phyloP scores from a whole-genome alignment of 768 basidiomycete species.

The Hericium coralloides region DNA sequence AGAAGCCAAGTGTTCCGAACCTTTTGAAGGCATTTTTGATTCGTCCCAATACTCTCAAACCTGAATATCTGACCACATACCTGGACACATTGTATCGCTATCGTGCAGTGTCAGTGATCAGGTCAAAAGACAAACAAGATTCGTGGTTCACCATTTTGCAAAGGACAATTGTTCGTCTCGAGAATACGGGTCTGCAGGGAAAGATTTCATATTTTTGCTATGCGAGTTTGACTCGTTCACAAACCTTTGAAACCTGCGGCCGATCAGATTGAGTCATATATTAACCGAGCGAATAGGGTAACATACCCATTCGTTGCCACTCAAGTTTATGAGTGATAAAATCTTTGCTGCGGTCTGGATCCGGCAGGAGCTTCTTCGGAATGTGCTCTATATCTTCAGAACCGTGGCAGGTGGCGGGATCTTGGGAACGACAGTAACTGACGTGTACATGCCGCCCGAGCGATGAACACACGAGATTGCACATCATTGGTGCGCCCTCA shows the following conservation, averaged over 20 bases:
- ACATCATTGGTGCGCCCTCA: conserved; percentile 57
- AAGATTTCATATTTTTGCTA: background rate
- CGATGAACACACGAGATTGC: conserved; percentile 44
- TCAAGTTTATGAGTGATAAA: conserved; percentile 42
- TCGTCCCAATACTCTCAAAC: background rate
- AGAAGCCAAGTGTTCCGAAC: conserved; percentile 38
- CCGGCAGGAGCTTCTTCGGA: conserved; percentile 29
- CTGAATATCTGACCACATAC: conserved; percentile 17
- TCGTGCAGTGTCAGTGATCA: background rate
- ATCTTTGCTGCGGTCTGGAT: conserved; percentile 42
- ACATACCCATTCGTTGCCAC: conserved; percentile 49
- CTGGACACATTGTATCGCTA: conserved; percentile 44
- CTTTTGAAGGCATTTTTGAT: conserved; percentile 20
- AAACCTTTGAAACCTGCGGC: conserved; percentile 47
- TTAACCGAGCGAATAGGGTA: background rate
- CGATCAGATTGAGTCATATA: background rate
- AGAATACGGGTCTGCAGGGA: conserved; percentile 43
- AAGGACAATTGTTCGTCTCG: conserved; percentile 46
- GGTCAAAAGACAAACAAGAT: background rate
- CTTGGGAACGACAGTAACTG: conserved; percentile 41
- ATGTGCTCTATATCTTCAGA: conserved; percentile 38
- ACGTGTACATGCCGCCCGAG: conserved; percentile 52
- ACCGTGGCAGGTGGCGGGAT: conserved; percentile 29
- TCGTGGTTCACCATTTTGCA: conserved; percentile 36
- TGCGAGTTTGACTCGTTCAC: background rate